Base-by-base conservation (phyloP, 2,329 filamentous ascomycete species). In the Calonectria pteridis region DNA sequence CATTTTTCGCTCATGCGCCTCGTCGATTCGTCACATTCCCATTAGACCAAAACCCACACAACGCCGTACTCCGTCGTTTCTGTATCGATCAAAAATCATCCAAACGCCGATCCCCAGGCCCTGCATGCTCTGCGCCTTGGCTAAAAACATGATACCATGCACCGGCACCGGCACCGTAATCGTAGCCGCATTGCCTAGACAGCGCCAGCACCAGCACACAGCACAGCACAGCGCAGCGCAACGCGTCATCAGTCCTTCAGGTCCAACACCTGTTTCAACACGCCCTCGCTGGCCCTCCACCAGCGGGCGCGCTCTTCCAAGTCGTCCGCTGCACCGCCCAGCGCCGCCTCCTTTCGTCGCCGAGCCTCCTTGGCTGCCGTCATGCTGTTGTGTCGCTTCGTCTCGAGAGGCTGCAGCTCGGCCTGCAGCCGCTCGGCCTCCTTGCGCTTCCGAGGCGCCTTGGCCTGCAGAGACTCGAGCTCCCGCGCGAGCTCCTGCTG, bases 241-340 rank as follows among this genome's bases (percentile, higher is more conserved):
- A 67, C 46, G 40, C 35, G 5, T 6, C 49, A n/a, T 82, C 78
- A 86, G 51, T 81, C 83, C 77, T 89, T 84, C 20, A 92, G 86
- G 76, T 92, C 91, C 77, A 95, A 81, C 84, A 94, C 91, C 72
- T 90, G 88, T 80, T 86, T 91, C 82, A 95, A 82, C 16, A 87
- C 89, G 11, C 86, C 85, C 81, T 95, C 93, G n/a, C 91, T 91
- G 23, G 92, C 92, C 77, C 91, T 90, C 84, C 92, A 92, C 94
- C 94, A 96, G 77, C 94, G 87, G 7, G 93, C 94, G 78, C 92
- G 89, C 83, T 94, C 93, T 82, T 96, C 94, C 37, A 95, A 83
- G 79, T 96, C 93, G 78, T 95, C 94, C 20, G 91, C 91, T 51
- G 92, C 90, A 7, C 92, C 93, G 6, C 91, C 91, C 10, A 92